phyloP scores from a whole-genome alignment of 2,329 filamentous ascomycete genomes.

The Lachnellula subtilissima region DNA sequence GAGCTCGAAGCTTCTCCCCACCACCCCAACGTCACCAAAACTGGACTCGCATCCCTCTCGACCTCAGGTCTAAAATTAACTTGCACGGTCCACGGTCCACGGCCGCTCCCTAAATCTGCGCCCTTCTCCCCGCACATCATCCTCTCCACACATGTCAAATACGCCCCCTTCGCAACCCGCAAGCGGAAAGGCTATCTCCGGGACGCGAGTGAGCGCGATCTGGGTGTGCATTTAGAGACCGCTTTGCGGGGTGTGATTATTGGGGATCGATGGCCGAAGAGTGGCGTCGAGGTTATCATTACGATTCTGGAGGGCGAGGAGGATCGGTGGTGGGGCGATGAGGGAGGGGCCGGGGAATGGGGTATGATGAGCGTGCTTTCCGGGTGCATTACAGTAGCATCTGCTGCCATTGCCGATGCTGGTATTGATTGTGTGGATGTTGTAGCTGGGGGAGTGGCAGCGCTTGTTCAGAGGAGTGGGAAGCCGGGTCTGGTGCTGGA shows the following conservation, averaged over 20 bases:
- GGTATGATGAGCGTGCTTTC: conserved; percentile 88
- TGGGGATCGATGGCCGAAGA: conserved; percentile 96
- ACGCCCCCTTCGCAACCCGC: conserved; percentile 86
- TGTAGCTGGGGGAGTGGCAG: conserved; percentile 83
- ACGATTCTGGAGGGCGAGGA: conserved; percentile 93
- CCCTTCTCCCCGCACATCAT: conserved; percentile 91
- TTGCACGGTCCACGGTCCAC: conserved; percentile 89
- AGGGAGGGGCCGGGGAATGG: conserved; percentile 63
- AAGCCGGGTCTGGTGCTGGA: conserved; percentile 61
- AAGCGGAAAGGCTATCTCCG: conserved; percentile 79
- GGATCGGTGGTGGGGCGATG: conserved; percentile 61
- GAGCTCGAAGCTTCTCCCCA: conserved; percentile 49
- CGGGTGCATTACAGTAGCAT: conserved; percentile 89
- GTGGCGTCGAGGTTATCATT: conserved; percentile 89
- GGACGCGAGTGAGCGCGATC: conserved; percentile 79
- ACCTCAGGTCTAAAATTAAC: conserved; percentile 74
- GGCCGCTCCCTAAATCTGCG: conserved; percentile 82
- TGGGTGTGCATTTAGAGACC: conserved; percentile 86
- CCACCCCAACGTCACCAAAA: conserved; percentile 44
- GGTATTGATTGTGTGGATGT: conserved; percentile 94
- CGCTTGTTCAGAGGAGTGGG: conserved; percentile 52
- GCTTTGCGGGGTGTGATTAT: conserved; percentile 86
- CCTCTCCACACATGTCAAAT: conserved; percentile 90
- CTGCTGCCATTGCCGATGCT: conserved; percentile 87
- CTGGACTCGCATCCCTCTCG: conserved; percentile 41